phyloP scores from a whole-genome alignment of 805 yeast species.

The Groenewaldozyma salmanticensis region DNA sequence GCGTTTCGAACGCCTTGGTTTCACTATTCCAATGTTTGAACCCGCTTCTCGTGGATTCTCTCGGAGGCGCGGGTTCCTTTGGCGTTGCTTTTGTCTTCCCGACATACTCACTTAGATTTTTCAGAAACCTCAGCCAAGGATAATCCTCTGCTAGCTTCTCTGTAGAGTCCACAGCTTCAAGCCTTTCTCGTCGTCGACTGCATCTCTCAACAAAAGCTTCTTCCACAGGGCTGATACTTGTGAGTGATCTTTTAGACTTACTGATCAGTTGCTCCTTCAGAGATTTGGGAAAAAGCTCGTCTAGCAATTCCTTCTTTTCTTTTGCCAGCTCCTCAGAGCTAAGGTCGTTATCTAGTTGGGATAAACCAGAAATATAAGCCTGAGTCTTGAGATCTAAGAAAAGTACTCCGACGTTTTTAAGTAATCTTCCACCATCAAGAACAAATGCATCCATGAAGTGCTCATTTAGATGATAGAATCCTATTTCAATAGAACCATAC shows the following conservation, averaged over 20 bases:
- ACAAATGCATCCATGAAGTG: conserved; percentile 82
- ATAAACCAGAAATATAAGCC: conserved; percentile 83
- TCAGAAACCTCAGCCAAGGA: conserved; percentile 78
- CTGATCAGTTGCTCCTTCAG: conserved; percentile 37
- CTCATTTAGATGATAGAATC: conserved; percentile 77
- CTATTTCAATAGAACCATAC: conserved; percentile 74
- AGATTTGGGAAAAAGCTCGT: conserved; percentile 64
- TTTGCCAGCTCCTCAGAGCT: conserved; percentile 20
- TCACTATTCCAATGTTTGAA: neutral
- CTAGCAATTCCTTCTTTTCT: conserved; percentile 54
- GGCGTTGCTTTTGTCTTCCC: conserved; percentile 47
- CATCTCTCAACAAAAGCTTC: conserved; percentile 70
- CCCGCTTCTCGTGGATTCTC: neutral
- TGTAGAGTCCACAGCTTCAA: conserved; percentile 37
- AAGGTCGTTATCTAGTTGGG: conserved; percentile 32
- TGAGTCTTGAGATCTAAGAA: conserved; percentile 88
- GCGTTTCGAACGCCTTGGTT: neutral
- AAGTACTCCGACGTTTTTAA: conserved; percentile 72
- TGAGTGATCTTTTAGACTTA: conserved; percentile 21
- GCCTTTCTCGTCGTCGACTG: conserved; percentile 53
- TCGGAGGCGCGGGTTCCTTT: conserved; percentile 7
- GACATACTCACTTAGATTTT: conserved; percentile 69
- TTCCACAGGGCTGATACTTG: conserved; percentile 60
- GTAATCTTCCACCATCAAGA: conserved; percentile 53
- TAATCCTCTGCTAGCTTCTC: conserved; percentile 57